Conservation (phyloP, 2,329 filamentous ascomycete genomes). For the Nothophoma quercina region DNA sequence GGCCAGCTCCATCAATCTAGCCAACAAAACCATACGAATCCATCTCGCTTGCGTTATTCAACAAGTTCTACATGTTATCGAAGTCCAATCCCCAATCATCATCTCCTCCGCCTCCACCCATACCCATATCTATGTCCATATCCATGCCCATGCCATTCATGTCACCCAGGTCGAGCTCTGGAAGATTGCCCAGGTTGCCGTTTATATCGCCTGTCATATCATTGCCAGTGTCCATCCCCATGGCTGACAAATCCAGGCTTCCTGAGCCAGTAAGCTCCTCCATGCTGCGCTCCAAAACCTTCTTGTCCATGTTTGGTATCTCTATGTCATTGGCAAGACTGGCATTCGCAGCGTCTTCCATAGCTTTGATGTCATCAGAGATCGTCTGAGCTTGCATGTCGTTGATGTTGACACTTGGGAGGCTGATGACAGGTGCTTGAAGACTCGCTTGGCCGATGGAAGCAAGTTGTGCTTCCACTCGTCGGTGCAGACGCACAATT, state of each 20-base stretch:
- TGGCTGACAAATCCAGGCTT: slow-evolving; percentile 39
- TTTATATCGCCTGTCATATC: slow-evolving; percentile 30
- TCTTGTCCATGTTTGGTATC: slow-evolving; percentile 40
- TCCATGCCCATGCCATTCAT: slow-evolving; percentile 42
- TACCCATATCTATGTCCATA: slow-evolving; percentile 37
- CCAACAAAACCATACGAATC: background rate
- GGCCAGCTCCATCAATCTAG: too few relatives aligned
- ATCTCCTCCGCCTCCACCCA: slow-evolving; percentile 42
- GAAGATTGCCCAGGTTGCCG: slow-evolving; percentile 34
- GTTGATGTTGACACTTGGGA: slow-evolving; percentile 38
- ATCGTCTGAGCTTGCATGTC: slow-evolving; percentile 39
- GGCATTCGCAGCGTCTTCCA: slow-evolving; percentile 47
- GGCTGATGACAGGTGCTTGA: slow-evolving; percentile 34
- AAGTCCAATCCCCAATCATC: slow-evolving; percentile 54
- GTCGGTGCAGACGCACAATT: slow-evolving; percentile 67
- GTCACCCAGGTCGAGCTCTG: slow-evolving; percentile 39
- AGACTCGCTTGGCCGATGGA: slow-evolving; percentile 34
- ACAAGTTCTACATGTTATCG: slow-evolving; percentile 43
- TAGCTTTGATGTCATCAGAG: slow-evolving; percentile 43
- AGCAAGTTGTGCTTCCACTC: slow-evolving; percentile 70
- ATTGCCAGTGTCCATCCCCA: slow-evolving; percentile 39
- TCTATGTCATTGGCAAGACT: slow-evolving; percentile 43
- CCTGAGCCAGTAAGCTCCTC: slow-evolving; percentile 39
- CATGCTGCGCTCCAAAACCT: slow-evolving; percentile 43
- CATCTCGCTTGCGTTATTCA: background rate